These are phyloP conservation scores for Phytophthora meadii DNA, from an alignment of 352 stramenopile species.

Conservation along the genomic window DNA sequence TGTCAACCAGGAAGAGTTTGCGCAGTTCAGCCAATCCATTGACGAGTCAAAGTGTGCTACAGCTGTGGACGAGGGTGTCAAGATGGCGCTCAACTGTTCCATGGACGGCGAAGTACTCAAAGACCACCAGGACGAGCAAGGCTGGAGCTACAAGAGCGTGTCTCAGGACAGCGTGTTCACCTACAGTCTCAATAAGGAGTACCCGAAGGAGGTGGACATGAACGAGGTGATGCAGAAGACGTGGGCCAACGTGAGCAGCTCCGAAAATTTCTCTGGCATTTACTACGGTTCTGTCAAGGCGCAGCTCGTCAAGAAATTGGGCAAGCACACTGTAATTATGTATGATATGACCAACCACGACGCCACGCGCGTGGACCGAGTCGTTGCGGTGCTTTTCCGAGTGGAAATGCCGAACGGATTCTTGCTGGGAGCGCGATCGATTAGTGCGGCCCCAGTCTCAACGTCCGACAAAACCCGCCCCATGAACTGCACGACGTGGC, in stretches of 20 bases:
- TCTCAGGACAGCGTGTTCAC: conserved; percentile 33
- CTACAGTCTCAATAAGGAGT: conserved; percentile 43
- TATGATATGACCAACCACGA: conserved; percentile 47
- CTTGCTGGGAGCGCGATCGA: conserved; percentile 39
- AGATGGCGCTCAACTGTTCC: conserved; percentile 27
- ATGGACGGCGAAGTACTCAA: conserved; percentile 42
- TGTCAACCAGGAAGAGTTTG: conserved; percentile 5
- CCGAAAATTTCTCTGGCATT: conserved; percentile 39
- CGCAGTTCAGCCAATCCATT: conserved; percentile 30
- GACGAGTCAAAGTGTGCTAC: conserved; percentile 23
- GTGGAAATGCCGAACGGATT: conserved; percentile 34
- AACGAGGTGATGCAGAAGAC: conserved; percentile 38
- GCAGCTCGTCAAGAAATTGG: conserved; percentile 41
- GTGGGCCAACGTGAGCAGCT: conserved; percentile 34
- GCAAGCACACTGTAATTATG: conserved; percentile 37
- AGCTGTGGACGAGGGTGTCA: conserved; percentile 31
- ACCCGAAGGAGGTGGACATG: conserved; percentile 38
- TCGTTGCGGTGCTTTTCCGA: conserved; percentile 42
- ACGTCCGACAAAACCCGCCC: conserved; percentile 16
- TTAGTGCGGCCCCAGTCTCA: conserved; percentile 11
- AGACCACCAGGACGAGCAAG: conserved; percentile 35
- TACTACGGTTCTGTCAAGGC: conserved; percentile 44
- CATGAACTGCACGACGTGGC: conserved; percentile 46
- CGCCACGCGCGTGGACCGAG: conserved; percentile 37
- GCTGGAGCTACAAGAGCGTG: conserved; percentile 45